These are phyloP conservation scores for Penicillium janthinellum DNA, from an alignment of 2,329 filamentous ascomycete genomes.

Conservation along the genomic window DNA sequence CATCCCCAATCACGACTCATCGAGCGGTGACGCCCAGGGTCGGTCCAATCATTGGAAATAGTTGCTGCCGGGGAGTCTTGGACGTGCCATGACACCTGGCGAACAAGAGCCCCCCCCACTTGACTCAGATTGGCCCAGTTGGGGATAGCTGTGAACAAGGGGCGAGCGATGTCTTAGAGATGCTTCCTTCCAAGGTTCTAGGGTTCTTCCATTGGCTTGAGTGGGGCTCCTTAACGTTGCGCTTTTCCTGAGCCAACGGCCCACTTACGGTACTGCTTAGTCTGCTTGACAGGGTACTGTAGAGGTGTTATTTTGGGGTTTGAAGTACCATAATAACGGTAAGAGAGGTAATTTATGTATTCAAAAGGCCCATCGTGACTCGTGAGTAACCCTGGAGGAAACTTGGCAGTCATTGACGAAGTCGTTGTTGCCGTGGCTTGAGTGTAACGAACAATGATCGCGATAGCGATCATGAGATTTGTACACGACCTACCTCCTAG, in stretches of 20 bases:
- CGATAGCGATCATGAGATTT: background rate
- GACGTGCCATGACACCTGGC: background rate
- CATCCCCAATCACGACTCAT: background rate
- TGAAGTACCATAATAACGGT: background rate
- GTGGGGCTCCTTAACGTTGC: conserved; percentile 23
- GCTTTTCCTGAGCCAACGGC: conserved; percentile 15
- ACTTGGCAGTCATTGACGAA: background rate
- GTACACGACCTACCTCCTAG: too few species aligned
- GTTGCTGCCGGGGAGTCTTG: background rate
- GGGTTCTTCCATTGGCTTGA: conserved; percentile 29
- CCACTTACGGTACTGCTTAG: conserved; percentile 9
- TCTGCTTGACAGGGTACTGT: conserved; percentile 18
- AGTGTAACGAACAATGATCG: background rate
- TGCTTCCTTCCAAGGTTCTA: conserved; percentile 28
- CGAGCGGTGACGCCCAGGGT: conserved; percentile 1
- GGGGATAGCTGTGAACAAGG: conserved; percentile 4
- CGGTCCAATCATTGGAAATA: background rate
- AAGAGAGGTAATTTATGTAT: background rate
- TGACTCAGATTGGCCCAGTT: background rate
- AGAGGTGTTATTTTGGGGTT: background rate
- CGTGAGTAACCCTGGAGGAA: background rate
- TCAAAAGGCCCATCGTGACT: too few species aligned
- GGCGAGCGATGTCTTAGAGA: conserved; percentile 18
- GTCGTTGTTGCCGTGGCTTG: background rate
- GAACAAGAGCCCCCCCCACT: background rate